Evolutionary conservation across 371 early-diverging fungal species (phyloP), one percentile per base, ranked within the genome.

Genomic region (Mycotypha africana): DNA sequence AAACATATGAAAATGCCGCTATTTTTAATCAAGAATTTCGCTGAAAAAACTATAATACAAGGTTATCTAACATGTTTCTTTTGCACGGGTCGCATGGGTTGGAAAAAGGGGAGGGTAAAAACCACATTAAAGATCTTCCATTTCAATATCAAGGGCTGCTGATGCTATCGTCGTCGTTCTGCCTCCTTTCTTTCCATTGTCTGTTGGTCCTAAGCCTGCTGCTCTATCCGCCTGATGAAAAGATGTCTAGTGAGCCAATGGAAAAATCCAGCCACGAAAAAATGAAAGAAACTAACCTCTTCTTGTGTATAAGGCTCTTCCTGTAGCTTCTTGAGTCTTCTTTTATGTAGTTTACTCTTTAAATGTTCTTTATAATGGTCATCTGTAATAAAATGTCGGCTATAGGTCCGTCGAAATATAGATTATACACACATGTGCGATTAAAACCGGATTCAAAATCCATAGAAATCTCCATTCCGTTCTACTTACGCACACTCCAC

Each of bases 221-320:
- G 73, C 73, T 40, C 68, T 66, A 52, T 72, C 69, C 25, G 73
- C 73, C 73, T 71, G n/a, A 31, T 35, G 31, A 17, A 35, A 36
- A 48, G 17, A 26, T 28, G 16, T 30, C 25, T 35, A 4, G 12
- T 39, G n/a, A n/a, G n/a, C n/a, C n/a, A n/a, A n/a, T n/a, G n/a
- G n/a, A n/a, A n/a, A n/a, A n/a, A n/a, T n/a, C n/a, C n/a, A n/a
- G n/a, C n/a, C n/a, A n/a, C n/a, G n/a, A n/a, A n/a, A n/a, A n/a
- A n/a, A n/a, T n/a, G n/a, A n/a, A n/a, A n/a, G n/a, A n/a, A n/a
- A n/a, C 32, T 53, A 37, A 93, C 93, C 65, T 95, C 95, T 62
- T 82, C 80, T 60, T 91, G 93, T 21, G 93, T 90, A 62, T 89
- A 95, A 8, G 92, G 84, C 20, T 74, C 78, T n/a, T 80, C 91